These are phyloP conservation scores for Tulasnella sp. DNA, from an alignment of 768 basidiomycete species.

Conservation along the genomic window DNA sequence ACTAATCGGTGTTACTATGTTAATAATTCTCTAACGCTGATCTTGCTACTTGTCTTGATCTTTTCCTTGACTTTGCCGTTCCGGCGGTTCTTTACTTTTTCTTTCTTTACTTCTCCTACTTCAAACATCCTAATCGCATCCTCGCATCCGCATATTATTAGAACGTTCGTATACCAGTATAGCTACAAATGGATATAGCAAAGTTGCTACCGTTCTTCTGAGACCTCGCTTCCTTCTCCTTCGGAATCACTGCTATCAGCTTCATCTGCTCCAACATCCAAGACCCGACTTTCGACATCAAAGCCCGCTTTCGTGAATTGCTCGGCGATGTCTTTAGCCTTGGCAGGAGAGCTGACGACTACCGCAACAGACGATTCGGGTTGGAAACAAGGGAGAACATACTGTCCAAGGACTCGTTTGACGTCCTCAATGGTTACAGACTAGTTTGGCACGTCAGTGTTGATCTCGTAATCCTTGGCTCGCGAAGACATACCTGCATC, in stretches of 20 bases:
- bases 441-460: slow-evolving; percentile 37
- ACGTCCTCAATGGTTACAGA: slow-evolving; percentile 77
- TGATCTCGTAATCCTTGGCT: neutral
- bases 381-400: slow-evolving; percentile 83
- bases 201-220: neutral
- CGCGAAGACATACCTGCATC: slow-evolving; percentile 45
- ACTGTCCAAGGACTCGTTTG: slow-evolving; percentile 58
- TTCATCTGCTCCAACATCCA: slow-evolving; percentile 42
- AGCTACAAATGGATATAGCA: neutral
- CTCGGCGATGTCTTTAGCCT: slow-evolving; percentile 64
- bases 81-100: neutral
- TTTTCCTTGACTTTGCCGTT: neutral
- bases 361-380: slow-evolving; percentile 71
- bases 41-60: neutral
- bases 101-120: neutral
- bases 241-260: slow-evolving; percentile 22
- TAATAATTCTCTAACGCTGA: neutral
- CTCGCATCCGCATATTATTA: slow-evolving; percentile 7
- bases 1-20: neutral
- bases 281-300: slow-evolving; percentile 64
- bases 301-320: slow-evolving; percentile 69
- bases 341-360: slow-evolving; percentile 78
- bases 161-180: slow-evolving; percentile 8
- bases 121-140: neutral
- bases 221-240: slow-evolving; percentile 7